Percentiles rank a stretch among this genome's conserved stretches.
Conservation (phyloP, 352 stramenopile genomes). For the Vaucheria bursata region DNA sequence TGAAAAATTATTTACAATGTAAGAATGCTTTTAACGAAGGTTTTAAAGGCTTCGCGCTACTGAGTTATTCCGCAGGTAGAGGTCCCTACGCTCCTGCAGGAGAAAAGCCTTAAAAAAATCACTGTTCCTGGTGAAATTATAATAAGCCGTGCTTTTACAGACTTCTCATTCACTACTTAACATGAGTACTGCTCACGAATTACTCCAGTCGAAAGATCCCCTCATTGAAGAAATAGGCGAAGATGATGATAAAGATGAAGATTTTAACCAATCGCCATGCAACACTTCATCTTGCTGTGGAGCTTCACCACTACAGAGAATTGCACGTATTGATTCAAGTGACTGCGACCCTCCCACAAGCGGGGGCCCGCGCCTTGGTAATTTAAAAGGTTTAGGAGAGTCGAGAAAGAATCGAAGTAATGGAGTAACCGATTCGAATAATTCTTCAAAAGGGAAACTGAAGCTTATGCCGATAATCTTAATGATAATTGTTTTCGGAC, state of each 20-base stretch:
- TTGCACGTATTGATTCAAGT: not conserved
- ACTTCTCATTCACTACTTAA: not conserved
- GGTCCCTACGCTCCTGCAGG: too few relatives aligned
- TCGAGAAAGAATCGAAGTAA: constrained; percentile 15
- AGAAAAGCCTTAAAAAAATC: too few relatives aligned
- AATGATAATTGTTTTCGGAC: constrained; percentile 42
- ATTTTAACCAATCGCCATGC: too few relatives aligned
- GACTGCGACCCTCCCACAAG: not conserved
- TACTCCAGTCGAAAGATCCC: not conserved
- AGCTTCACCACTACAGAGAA: not conserved
- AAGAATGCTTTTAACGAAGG: not conserved
- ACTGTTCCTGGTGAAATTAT: not conserved
- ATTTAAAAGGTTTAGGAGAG: constrained; percentile 20
- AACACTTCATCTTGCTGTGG: too few relatives aligned
- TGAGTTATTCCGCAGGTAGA: too few relatives aligned
- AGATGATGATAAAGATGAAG: not conserved
- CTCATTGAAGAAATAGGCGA: not conserved
- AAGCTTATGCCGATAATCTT: constrained; percentile 36
- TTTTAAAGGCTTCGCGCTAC: not conserved
- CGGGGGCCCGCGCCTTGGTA: constrained; percentile 23
- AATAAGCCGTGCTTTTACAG: not conserved
- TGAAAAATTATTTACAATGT: not conserved
- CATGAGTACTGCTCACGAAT: not conserved
- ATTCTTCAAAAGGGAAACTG: constrained; percentile 19
- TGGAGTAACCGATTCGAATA: constrained; percentile 8